These are phyloP conservation scores for Aspergillus saccharolyticus DNA, from an alignment of 495 filamentous ascomycete species.

Conservation along the genomic window DNA sequence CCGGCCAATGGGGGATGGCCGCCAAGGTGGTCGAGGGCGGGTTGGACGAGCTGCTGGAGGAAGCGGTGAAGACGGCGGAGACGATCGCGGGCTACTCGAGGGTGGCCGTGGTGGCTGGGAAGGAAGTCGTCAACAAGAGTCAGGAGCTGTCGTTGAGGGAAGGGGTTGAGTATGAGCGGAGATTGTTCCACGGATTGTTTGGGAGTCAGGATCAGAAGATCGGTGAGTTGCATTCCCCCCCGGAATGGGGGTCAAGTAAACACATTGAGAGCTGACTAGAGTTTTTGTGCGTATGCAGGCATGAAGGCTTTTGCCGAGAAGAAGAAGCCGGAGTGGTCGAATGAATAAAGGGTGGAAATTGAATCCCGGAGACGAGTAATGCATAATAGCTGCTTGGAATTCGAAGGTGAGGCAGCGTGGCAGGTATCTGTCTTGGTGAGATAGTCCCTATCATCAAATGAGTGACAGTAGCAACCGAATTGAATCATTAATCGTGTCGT, in stretches of 20 bases:
- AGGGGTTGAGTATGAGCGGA: slow-evolving; percentile 89
- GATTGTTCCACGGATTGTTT: slow-evolving; percentile 89
- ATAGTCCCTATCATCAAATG: not conserved
- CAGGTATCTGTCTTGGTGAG: slow-evolving; percentile 19
- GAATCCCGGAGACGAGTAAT: too few species aligned
- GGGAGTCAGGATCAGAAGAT: slow-evolving; percentile 95
- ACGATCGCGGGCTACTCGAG: slow-evolving; percentile 76
- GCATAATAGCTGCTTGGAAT: not conserved
- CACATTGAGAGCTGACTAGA: slow-evolving; percentile 13
- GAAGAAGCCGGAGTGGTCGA: slow-evolving; percentile 84
- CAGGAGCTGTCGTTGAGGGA: slow-evolving; percentile 81
- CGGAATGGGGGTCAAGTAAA: too few species aligned
- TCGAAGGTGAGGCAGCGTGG: not conserved
- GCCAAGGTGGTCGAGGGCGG: slow-evolving; percentile 73
- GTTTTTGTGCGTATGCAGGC: slow-evolving; percentile 32
- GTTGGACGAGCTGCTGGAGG: slow-evolving; percentile 72
- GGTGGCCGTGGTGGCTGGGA: slow-evolving; percentile 82
- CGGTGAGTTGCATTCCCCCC: slow-evolving; percentile 59
- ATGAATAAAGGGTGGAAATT: slow-evolving; percentile 63
- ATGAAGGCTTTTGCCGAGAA: slow-evolving; percentile 96
- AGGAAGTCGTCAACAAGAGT: slow-evolving; percentile 97
- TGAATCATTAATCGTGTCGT: slow-evolving; percentile 13
- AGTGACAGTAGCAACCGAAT: not conserved
- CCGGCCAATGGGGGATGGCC: slow-evolving; percentile 85
- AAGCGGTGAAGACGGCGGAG: slow-evolving; percentile 74